Conservation (phyloP, 2,329 filamentous ascomycete genomes). For the Camillea tinctor region DNA sequence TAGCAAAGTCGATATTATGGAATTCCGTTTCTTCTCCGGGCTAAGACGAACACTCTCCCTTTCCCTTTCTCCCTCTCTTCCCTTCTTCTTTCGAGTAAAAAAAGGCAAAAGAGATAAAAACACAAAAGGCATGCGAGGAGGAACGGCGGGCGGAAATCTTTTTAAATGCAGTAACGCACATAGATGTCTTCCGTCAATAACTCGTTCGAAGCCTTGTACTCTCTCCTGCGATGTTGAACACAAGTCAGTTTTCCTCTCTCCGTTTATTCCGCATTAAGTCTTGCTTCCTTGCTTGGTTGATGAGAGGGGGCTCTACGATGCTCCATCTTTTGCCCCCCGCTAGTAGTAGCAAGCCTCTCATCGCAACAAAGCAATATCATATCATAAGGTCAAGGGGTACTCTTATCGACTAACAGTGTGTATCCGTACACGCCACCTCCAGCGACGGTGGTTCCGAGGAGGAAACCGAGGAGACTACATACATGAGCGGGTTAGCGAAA, state of each 20-base stretch:
- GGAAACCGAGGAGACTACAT: slow-evolving; percentile 81
- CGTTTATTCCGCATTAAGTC: too few relatives aligned
- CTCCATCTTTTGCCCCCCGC: too few relatives aligned
- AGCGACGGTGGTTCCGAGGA: slow-evolving; percentile 77
- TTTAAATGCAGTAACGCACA: slow-evolving; percentile 61
- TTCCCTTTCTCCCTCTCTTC: slow-evolving; percentile 2
- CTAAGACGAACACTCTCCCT: neutral
- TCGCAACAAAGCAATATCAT: neutral
- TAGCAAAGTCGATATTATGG: neutral
- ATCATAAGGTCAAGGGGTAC: neutral
- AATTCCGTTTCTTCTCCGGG: neutral
- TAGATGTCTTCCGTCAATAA: slow-evolving; percentile 94
- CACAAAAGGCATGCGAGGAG: slow-evolving; percentile 21
- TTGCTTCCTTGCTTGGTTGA: too few relatives aligned
- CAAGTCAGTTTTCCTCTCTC: slow-evolving; percentile 21
- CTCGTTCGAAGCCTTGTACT: slow-evolving; percentile 93
- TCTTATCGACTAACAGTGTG: slow-evolving; percentile 56
- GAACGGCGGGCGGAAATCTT: slow-evolving; percentile 13
- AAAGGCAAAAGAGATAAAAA: slow-evolving; percentile 14
- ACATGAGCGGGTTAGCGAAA: neutral
- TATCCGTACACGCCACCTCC: slow-evolving; percentile 88
- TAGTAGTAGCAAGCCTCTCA: too few relatives aligned
- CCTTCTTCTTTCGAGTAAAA: neutral
- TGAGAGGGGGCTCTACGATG: neutral
- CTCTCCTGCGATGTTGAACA: slow-evolving; percentile 46